A percentile compares a stretch with the other conserved stretches of the same genome.
Conservation (phyloP, 352 stramenopile species). For the Phytopythium litorale region DNA sequence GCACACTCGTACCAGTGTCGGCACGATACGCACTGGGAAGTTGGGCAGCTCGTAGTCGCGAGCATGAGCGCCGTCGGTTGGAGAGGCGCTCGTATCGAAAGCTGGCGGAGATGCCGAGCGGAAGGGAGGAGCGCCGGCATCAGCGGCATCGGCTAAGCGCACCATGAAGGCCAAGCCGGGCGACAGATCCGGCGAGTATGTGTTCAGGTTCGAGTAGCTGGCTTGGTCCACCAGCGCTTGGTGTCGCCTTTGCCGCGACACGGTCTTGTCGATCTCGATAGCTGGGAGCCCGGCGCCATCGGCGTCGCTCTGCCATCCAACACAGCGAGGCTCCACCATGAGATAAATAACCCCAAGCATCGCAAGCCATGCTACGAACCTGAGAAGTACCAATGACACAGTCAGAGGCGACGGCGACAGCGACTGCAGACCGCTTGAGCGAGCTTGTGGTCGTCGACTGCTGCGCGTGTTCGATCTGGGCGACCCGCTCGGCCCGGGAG, state of each 20-base stretch:
- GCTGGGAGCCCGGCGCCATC: background rate
- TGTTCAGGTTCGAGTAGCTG: constrained; percentile 28
- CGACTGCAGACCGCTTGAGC: constrained; percentile 19
- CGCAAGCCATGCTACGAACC: background rate
- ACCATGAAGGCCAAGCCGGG: constrained; percentile 46
- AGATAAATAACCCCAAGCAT: background rate
- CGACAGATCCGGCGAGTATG: constrained; percentile 1
- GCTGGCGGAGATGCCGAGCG: background rate
- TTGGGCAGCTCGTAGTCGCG: constrained; percentile 12
- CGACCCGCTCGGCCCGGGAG: constrained; percentile 14
- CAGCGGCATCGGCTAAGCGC: constrained; percentile 18
- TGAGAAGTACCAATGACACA: background rate
- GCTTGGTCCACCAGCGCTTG: constrained; percentile 34
- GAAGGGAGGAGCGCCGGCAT: background rate
- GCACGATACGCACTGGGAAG: constrained; percentile 22
- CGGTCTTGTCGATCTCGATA: background rate
- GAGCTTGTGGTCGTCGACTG: constrained; percentile 50
- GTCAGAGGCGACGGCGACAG: background rate
- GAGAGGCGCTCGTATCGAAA: background rate
- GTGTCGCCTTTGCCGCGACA: constrained; percentile 18
- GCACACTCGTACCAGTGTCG: constrained; percentile 21
- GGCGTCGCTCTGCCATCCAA: background rate
- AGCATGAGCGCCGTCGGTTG: background rate
- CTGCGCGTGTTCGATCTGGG: constrained; percentile 25
- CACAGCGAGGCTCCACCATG: background rate